phyloP scores from a whole-genome alignment of 225 moss, liverwort and hornwort genomes.

The Thuidium tamariscinum region DNA sequence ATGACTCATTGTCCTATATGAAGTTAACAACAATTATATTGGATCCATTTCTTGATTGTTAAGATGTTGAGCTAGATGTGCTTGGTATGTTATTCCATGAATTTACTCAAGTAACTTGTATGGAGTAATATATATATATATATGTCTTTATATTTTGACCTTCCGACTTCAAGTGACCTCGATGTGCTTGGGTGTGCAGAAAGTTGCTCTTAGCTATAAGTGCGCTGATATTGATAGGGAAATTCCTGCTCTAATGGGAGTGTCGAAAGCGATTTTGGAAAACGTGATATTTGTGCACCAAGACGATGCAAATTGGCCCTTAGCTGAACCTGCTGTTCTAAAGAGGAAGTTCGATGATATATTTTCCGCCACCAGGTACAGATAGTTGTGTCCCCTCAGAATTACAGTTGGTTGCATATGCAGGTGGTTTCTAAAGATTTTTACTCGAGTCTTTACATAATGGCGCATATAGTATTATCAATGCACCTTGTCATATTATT shows the following conservation, averaged over 20 bases:
- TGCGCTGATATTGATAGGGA: constrained; percentile 99
- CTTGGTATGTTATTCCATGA: not conserved
- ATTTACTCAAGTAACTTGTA: not conserved
- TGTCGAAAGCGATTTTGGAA: constrained; percentile 94
- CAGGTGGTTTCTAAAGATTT: not conserved
- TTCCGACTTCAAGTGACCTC: not conserved
- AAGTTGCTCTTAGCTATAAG: constrained; percentile 97
- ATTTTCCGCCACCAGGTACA: constrained; percentile 95
- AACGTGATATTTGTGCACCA: constrained; percentile 99
- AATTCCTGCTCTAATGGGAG: constrained; percentile 98
- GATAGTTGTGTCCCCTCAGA: constrained; percentile 12
- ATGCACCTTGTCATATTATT: not conserved
- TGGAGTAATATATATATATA: not conserved
- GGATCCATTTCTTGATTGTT: not conserved
- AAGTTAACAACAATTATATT: not conserved
- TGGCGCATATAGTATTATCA: not conserved
- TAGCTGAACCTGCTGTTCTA: constrained; percentile 78
- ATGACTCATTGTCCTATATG: not conserved
- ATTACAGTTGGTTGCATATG: not conserved
- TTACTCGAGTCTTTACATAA: not conserved
- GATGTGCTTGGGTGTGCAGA: constrained; percentile 44
- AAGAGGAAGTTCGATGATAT: constrained; percentile 99
- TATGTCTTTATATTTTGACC: not conserved
- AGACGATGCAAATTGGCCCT: constrained; percentile 98
- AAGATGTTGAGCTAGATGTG: not conserved